These are phyloP conservation scores for Casuarina cunninghamiana DNA, from an alignment of 306 rosid species.

Conservation along the genomic window DNA sequence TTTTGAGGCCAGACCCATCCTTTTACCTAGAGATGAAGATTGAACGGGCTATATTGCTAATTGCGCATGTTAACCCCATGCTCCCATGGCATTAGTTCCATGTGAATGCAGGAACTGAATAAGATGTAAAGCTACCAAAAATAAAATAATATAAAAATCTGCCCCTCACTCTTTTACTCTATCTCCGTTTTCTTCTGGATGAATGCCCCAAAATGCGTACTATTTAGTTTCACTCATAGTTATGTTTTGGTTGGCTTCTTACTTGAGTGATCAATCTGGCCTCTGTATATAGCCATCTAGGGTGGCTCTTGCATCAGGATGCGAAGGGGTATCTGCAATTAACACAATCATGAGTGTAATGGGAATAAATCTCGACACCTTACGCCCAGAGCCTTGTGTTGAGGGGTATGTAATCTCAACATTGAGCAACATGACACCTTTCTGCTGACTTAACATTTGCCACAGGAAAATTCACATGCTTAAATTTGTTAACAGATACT, in stretches of 20 bases:
- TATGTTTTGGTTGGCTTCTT: background rate
- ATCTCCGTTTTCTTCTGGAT: background rate
- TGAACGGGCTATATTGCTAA: no score
- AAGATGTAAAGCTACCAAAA: no score
- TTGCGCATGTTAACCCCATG: no score
- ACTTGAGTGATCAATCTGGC: constrained; percentile 21
- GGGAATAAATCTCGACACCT: constrained; percentile 87
- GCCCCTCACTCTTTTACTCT: background rate
- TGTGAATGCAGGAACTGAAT: background rate
- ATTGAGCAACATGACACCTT: constrained; percentile 19
- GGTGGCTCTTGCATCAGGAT: constrained; percentile 78
- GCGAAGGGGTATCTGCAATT: constrained; percentile 88
- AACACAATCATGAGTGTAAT: constrained; percentile 97
- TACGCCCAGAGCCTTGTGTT: constrained; percentile 97
- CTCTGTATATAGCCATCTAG: constrained; percentile 71
- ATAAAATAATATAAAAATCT: background rate
- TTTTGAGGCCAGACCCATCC: no score
- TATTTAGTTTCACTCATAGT: no score
- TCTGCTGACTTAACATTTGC: constrained; percentile 19
- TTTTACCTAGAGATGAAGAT: no score
- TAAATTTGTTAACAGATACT: constrained; percentile 60
- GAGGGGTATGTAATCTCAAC: constrained; percentile 73
- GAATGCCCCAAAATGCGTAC: background rate
- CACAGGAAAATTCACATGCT: constrained; percentile 22
- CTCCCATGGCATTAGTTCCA: no score